Base-by-base conservation (phyloP, 176 grass and related monocot genomes). In the Carex scoparia region DNA sequence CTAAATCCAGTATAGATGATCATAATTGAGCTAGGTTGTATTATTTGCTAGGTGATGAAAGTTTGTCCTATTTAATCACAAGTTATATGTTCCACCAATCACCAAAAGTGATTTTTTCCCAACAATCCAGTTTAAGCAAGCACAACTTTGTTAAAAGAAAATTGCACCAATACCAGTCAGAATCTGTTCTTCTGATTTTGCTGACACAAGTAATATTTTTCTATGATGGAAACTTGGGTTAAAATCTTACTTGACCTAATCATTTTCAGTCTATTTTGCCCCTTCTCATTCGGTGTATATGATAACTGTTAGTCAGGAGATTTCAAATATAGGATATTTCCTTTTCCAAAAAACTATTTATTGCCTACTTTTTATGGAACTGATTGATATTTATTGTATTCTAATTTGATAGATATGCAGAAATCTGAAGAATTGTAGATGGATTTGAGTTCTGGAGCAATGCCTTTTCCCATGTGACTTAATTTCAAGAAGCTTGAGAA, bases 401-500 rank as follows among this genome's bases (percentile, higher is more conserved):
- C 14, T 79, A 16, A 57, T 68, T 49, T 69, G 19, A 4, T 49
- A 67, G 61, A 67, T 57, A 48, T 83, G 81, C 81, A 68, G 63
- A 83, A 51, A 67, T 65, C 46, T 56, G 81, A 83, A 55, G 81
- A 83, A 10, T 65, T 60, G 44, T 83, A 67, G 61, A 83, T 65
- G 80, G 30, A 83, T 65, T 42, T 42, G 14, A 79, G 10, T 23
- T 27, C 60, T 64, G 61, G 23, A 64, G 33, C 57, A 82, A 65
- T 61, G 60, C 79, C 14, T 61, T 83, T 83, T 19, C 11, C 30
- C 72, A 76, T 83, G 61, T 69, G 59, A 67, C 35, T 32, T 53
- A 27, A 56, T 83, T 69, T 83, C 42, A 67, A 83, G 81, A 65
- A 67, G 63, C 65, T 77, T 85, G 49, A 77, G 54, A 79, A 79